Evolutionary conservation across 306 rosid genomes (phyloP).

Genomic region (Cicer chorassanicum): DNA sequence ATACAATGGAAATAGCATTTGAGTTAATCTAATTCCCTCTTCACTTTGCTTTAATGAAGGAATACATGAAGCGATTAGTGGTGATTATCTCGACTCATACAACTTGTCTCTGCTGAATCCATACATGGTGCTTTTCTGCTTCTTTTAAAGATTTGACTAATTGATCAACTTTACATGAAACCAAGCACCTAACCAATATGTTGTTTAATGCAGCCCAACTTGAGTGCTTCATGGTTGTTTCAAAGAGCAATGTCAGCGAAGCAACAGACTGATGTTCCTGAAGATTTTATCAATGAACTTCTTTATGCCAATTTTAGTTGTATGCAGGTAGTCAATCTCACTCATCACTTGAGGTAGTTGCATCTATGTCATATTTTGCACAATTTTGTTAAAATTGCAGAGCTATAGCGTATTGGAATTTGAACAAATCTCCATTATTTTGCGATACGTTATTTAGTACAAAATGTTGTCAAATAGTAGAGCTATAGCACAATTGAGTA

Average conservation of each 20-base stretch:
- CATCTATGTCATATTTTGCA: constrained; percentile 22
- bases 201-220: constrained; percentile 74
- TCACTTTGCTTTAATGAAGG: constrained; percentile 58
- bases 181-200: constrained; percentile 40
- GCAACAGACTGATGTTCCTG: constrained; percentile 65
- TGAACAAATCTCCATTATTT: neutral
- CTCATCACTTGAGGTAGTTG: constrained; percentile 3
- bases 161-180: constrained; percentile 37
- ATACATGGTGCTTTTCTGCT: constrained; percentile 71
- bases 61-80: constrained; percentile 76
- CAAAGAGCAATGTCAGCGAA: constrained; percentile 99
- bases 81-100: constrained; percentile 74
- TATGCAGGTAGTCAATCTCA: constrained; percentile 69
- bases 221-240: constrained; percentile 96
- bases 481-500: neutral
- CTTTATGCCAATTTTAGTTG: constrained; percentile 74
- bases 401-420: neutral
- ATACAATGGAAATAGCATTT: constrained; percentile 8
- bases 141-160: constrained; percentile 5
- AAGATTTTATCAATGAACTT: constrained; percentile 86
- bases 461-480: neutral
- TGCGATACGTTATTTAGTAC: neutral
- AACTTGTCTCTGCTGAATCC: constrained; percentile 87
- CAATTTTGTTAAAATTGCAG: neutral
- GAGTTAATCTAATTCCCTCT: constrained; percentile 37